Evolutionary conservation across 306 rosid genomes (phyloP).

Genomic region (Sicyos edulis): DNA sequence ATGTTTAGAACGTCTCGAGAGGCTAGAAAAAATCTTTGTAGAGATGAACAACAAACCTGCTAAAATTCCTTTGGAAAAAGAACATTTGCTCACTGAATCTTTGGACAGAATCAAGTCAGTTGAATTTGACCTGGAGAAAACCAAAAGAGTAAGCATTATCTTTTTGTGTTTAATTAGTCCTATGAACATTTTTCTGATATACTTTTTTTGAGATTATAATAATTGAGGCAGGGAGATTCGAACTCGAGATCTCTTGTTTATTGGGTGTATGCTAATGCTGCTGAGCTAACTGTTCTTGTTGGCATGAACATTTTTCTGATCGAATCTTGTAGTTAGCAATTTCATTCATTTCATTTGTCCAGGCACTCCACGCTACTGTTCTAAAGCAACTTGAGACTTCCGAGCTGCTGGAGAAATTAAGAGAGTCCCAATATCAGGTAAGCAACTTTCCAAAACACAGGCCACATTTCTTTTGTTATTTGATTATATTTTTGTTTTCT

Average conservation of each 20-base stretch:
- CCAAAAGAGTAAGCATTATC: slow-evolving; percentile 61
- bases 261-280: too few species aligned
- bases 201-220: too few species aligned
- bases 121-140: slow-evolving; percentile 83
- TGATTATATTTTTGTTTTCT: not conserved
- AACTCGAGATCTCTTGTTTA: too few species aligned
- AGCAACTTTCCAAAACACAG: slow-evolving; percentile 31
- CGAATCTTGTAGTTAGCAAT: slow-evolving; percentile 1
- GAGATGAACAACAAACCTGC: slow-evolving; percentile 69
- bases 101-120: slow-evolving; percentile 81
- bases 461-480: not conserved
- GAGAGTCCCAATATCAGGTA: slow-evolving; percentile 52
- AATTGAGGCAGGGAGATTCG: too few species aligned
- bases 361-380: slow-evolving; percentile 69
- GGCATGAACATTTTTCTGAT: not conserved
- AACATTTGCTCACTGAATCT: slow-evolving; percentile 70
- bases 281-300: too few species aligned
- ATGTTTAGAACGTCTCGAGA: slow-evolving; percentile 69
- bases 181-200: not conserved
- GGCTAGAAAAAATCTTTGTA: slow-evolving; percentile 54
- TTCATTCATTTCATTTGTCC: slow-evolving; percentile 22
- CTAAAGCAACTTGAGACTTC: slow-evolving; percentile 74
- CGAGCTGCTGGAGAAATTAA: slow-evolving; percentile 56
- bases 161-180: slow-evolving; percentile 17
- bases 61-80: slow-evolving; percentile 76